A percentile compares a stretch with the other conserved stretches of the same genome.
Conservation (phyloP, 2,329 filamentous ascomycete species). For the Pseudogymnoascus sp. region DNA sequence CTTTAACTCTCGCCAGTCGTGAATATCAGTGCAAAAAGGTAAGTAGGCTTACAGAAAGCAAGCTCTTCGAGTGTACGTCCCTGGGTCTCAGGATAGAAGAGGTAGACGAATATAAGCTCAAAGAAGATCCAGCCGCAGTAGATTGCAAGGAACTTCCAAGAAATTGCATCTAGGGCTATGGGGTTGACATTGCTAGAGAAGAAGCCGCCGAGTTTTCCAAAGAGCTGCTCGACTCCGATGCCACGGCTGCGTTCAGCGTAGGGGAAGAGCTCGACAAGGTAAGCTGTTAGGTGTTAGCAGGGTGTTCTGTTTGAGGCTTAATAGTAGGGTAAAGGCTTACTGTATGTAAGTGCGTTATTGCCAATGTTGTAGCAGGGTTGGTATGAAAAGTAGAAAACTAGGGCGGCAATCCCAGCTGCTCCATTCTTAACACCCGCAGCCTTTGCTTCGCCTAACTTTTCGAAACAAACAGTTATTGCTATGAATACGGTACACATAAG, state of each 20-base stretch:
- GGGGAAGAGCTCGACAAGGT: slow-evolving; percentile 30
- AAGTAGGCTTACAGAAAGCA: slow-evolving; percentile 9
- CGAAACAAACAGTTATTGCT: slow-evolving; percentile 12
- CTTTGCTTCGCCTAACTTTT: not conserved
- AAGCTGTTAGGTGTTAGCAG: slow-evolving; percentile 18
- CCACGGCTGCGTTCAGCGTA: slow-evolving; percentile 28
- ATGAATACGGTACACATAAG: slow-evolving; percentile 18
- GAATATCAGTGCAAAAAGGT: not conserved
- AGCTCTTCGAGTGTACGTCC: slow-evolving; percentile 13
- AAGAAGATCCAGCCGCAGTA: slow-evolving; percentile 37
- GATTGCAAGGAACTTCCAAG: slow-evolving; percentile 36
- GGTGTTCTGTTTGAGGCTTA: not conserved
- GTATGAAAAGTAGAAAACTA: slow-evolving; percentile 24
- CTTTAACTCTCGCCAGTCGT: not conserved
- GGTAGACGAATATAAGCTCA: slow-evolving; percentile 35
- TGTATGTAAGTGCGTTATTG: slow-evolving; percentile 44
- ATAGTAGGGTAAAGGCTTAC: slow-evolving; percentile 13
- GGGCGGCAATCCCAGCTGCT: slow-evolving; percentile 18
- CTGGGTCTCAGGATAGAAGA: slow-evolving; percentile 22
- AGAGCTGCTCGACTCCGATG: slow-evolving; percentile 26
- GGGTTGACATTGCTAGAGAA: slow-evolving; percentile 35
- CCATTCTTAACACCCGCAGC: not conserved
- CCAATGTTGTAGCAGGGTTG: slow-evolving; percentile 42
- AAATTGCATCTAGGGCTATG: slow-evolving; percentile 34
- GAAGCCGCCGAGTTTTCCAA: slow-evolving; percentile 36